These are phyloP conservation scores for Tulasnella sp. DNA, from an alignment of 768 basidiomycete species.

Conservation along the genomic window DNA sequence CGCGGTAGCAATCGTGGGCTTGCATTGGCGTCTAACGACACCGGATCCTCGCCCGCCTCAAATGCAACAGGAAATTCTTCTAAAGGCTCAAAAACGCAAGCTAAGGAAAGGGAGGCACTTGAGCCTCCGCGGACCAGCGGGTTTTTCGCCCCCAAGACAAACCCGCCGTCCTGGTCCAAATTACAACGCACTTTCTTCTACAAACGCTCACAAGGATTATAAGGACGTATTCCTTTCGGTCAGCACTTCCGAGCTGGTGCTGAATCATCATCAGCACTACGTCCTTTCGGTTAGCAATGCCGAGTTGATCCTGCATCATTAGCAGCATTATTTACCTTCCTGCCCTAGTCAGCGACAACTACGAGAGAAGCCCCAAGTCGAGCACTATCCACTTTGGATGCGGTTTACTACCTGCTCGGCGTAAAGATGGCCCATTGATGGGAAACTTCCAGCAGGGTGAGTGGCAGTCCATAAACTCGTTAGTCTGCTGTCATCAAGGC, in stretches of 20 bases:
- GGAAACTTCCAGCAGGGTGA: no score
- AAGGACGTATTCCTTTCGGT: no score
- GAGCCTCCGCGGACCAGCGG: not conserved
- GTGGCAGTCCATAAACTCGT: no score
- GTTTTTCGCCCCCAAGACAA: not conserved
- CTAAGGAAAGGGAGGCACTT: not conserved
- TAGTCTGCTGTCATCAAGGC: no score
- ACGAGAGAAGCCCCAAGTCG: not conserved
- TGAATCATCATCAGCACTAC: not conserved
- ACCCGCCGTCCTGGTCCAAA: not conserved
- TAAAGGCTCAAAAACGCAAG: no score
- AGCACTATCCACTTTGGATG: not conserved
- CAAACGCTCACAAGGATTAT: not conserved
- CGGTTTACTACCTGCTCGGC: no score
- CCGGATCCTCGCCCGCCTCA: not conserved
- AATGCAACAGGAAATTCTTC: no score
- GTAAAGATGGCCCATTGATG: no score
- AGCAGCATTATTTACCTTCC: no score
- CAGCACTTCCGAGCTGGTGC: not conserved
- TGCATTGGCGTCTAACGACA: not conserved
- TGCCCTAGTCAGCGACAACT: not conserved
- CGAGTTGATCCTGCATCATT: not conserved
- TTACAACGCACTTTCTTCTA: not conserved
- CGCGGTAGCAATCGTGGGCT: not conserved
- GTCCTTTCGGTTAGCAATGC: not conserved